Conservation (phyloP, 345 rosid genomes). For the Gossypium longicalyx region DNA sequence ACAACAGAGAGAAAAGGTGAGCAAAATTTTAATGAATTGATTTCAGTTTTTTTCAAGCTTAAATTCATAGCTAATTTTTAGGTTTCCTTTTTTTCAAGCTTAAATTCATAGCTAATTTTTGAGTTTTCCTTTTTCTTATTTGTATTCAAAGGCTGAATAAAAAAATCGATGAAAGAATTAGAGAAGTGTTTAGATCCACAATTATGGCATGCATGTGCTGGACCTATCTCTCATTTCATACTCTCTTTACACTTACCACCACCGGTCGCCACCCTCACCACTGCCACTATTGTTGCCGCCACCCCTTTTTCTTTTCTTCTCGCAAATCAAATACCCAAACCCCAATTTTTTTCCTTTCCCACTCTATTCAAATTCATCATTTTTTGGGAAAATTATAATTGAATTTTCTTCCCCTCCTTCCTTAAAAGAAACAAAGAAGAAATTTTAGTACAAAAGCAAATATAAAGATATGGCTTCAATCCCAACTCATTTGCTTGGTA, state of each 20-base stretch:
- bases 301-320: background rate
- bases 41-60: background rate
- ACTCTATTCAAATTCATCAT: background rate
- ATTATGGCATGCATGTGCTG: slow-evolving; percentile 98
- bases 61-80: background rate
- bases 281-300: background rate
- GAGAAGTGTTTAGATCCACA: slow-evolving; percentile 76
- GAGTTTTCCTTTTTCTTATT: background rate
- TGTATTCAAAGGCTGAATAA: background rate
- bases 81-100: background rate
- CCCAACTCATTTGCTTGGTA: slow-evolving; percentile 41
- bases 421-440: background rate
- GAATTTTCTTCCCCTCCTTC: background rate
- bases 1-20: slow-evolving; percentile 1
- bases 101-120: no score
- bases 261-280: no score
- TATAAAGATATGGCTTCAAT: slow-evolving; percentile 49
- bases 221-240: slow-evolving; percentile 36
- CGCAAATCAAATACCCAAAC: background rate
- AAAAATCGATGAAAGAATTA: slow-evolving; percentile 33
- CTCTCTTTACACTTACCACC: background rate
- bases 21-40: slow-evolving; percentile 14
- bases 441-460: no score
- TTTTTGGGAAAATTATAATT: background rate
- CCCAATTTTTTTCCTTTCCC: no score